Evolutionary conservation across 805 yeast genomes (phyloP).

Genomic region (Starmerella sirachaensis): DNA sequence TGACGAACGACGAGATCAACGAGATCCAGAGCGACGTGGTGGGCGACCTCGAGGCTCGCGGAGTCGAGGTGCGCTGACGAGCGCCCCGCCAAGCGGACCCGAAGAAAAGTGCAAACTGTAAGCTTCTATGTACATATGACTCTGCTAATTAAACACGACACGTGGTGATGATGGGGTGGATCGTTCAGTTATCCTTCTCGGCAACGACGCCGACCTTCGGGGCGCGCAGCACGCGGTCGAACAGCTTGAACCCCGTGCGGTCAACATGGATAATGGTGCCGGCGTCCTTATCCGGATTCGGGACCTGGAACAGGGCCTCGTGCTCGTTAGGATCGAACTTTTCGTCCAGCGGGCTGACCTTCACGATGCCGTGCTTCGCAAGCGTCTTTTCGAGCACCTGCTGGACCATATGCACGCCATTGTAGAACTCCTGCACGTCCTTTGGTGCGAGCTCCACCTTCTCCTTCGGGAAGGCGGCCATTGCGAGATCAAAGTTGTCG

Average conservation of each 20-base stretch:
- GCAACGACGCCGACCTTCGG: constrained; percentile 87
- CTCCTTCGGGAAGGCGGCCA: constrained; percentile 44
- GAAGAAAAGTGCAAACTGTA: no score
- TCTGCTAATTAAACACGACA: background rate
- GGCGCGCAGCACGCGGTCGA: constrained; percentile 81
- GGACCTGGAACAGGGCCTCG: constrained; percentile 83
- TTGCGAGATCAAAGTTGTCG: constrained; percentile 82
- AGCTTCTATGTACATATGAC: constrained; percentile 2
- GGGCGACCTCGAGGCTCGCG: constrained; percentile 40
- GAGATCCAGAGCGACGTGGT: constrained; percentile 56
- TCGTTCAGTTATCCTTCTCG: constrained; percentile 11
- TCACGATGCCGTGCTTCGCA: constrained; percentile 62
- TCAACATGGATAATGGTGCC: constrained; percentile 90
- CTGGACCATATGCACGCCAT: constrained; percentile 86
- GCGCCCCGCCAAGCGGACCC: no score
- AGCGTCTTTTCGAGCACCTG: constrained; percentile 76
- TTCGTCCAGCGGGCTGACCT: constrained; percentile 75
- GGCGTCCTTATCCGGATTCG: constrained; percentile 78
- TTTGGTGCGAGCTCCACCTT: constrained; percentile 27
- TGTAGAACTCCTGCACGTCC: constrained; percentile 60
- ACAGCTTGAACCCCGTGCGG: constrained; percentile 76
- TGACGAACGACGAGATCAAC: constrained; percentile 79
- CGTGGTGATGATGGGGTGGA: background rate
- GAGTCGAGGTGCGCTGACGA: constrained; percentile 47
- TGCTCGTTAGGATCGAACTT: constrained; percentile 81